Percentiles rank a stretch among this genome's conserved stretches.
phyloP scores from a whole-genome alignment of 202 grass and related monocot species.

The Bolboschoenoplectus hybrid region DNA sequence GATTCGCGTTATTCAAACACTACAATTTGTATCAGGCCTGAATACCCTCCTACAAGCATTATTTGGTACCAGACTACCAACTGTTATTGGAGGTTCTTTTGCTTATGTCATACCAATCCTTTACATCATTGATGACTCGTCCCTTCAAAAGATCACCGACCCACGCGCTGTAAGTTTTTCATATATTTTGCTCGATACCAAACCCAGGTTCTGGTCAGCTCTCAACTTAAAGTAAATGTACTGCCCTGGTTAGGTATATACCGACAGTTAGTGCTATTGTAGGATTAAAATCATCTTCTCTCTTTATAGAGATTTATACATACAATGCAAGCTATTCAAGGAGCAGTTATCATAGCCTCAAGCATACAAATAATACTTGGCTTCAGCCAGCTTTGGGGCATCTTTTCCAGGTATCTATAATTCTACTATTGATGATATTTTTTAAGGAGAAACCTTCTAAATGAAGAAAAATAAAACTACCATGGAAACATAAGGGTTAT shows the following conservation, averaged over 20 bases:
- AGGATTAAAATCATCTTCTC: constrained; percentile 19
- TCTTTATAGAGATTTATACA: constrained; percentile 56
- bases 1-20: constrained; percentile 55
- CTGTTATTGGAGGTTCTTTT: constrained; percentile 57
- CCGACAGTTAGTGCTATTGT: background rate
- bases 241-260: background rate
- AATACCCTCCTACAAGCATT: constrained; percentile 60
- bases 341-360: constrained; percentile 53
- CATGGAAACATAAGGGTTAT: background rate
- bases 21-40: constrained; percentile 56
- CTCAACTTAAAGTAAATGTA: background rate
- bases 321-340: constrained; percentile 64
- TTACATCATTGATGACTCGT: constrained; percentile 55
- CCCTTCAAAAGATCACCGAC: constrained; percentile 49
- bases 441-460: constrained; percentile 13
- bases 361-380: constrained; percentile 60
- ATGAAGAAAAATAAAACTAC: background rate
- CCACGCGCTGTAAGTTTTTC: constrained; percentile 50
- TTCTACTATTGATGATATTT: background rate
- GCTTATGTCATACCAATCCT: constrained; percentile 59
- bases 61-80: constrained; percentile 56
- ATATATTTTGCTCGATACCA: background rate
- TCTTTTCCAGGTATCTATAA: constrained; percentile 50
- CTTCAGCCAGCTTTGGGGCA: constrained; percentile 57
- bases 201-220: background rate